phyloP scores from a whole-genome alignment of 306 rosid genomes.

The Dalbergia cochinchinensis region DNA sequence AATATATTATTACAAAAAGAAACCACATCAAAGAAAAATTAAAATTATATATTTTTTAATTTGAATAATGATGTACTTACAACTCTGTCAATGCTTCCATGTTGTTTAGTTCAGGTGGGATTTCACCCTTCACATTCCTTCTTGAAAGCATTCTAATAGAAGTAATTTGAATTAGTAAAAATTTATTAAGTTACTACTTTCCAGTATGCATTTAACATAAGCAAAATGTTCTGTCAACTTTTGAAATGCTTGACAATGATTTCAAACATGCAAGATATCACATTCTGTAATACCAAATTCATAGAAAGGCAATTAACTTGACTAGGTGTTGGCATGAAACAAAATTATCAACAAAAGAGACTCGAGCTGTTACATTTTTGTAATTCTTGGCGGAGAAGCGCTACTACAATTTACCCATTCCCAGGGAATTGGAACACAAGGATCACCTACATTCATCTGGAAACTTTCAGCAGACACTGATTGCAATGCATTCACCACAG shows the following conservation, averaged over 20 bases:
- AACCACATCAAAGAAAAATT: background rate
- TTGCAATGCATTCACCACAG: conserved; percentile 55
- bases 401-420: conserved; percentile 77
- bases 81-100: conserved; percentile 77
- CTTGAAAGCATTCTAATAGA: conserved; percentile 69
- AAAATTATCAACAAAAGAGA: conserved; percentile 21
- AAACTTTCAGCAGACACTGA: conserved; percentile 52
- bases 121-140: conserved; percentile 68
- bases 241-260: background rate
- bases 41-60: background rate
- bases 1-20: conserved; percentile 7
- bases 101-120: conserved; percentile 70
- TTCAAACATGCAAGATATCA: conserved; percentile 14
- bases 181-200: background rate
- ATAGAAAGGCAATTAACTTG: background rate
- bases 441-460: conserved; percentile 67
- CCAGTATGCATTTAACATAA: conserved; percentile 4
- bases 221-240: background rate
- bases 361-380: conserved; percentile 65
- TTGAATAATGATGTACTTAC: conserved; percentile 58
- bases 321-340: conserved; percentile 18
- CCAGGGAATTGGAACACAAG: conserved; percentile 80
- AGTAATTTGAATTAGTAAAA: conserved; percentile 30
- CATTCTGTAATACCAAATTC: background rate
- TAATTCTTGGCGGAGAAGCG: conserved; percentile 60